Conservation (phyloP, 306 rosid species). For the Vicia faba region DNA sequence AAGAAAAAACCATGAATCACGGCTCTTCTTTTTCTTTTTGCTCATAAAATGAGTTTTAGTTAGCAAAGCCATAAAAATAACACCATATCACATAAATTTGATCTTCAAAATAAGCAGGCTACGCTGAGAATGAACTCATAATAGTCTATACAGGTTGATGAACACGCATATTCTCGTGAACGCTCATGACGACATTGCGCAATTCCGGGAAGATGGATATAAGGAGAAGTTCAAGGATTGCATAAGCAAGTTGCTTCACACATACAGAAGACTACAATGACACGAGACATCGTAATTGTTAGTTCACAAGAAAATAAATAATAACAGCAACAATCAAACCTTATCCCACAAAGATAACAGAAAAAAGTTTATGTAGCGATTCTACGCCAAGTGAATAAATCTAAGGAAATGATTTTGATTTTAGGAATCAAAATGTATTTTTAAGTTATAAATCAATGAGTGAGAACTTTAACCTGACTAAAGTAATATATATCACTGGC, state of each 20-base stretch:
- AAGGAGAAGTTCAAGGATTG: slow-evolving; percentile 74
- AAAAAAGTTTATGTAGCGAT: not conserved
- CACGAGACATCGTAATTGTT: slow-evolving; percentile 12
- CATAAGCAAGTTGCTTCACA: slow-evolving; percentile 86
- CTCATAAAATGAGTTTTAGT: slow-evolving; percentile 5
- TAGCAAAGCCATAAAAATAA: not conserved
- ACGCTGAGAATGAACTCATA: slow-evolving; percentile 31
- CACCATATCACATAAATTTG: slow-evolving; percentile 18
- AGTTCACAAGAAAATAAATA: slow-evolving; percentile 30
- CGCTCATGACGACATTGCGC: slow-evolving; percentile 59
- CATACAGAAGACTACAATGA: slow-evolving; percentile 77
- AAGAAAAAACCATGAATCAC: slow-evolving; percentile 7
- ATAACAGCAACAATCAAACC: slow-evolving; percentile 2
- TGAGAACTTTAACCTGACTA: slow-evolving; percentile 70
- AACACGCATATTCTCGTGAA: slow-evolving; percentile 60
- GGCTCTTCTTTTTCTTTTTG: not conserved
- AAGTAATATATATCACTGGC: slow-evolving; percentile 92
- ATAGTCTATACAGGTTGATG: slow-evolving; percentile 60
- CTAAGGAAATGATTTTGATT: not conserved
- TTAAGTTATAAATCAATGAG: slow-evolving; percentile 7
- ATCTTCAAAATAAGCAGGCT: slow-evolving; percentile 32
- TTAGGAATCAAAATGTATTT: not conserved
- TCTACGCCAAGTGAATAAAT: not conserved
- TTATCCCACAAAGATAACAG: not conserved
- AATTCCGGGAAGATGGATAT: slow-evolving; percentile 91